phyloP scores from a whole-genome alignment of 768 basidiomycete genomes.

The Boletus subcaerulescens region DNA sequence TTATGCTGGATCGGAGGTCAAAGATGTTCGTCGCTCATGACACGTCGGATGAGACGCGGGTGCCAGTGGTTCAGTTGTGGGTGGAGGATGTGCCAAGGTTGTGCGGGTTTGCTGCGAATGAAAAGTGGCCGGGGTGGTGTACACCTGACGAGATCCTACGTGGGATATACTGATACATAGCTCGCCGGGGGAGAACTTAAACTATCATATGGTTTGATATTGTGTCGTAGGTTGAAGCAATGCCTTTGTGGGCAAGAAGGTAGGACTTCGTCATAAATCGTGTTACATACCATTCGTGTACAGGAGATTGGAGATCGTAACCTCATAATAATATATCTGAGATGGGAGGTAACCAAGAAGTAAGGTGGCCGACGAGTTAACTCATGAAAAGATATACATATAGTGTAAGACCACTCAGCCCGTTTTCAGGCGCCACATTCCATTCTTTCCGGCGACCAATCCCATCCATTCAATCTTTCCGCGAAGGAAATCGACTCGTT shows the following conservation, averaged over 20 bases:
- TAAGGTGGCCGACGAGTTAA: background rate
- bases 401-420: conserved; percentile 18
- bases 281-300: conserved; percentile 2
- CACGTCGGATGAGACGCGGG: background rate
- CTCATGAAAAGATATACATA: background rate
- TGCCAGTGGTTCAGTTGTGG: conserved; percentile 19
- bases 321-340: background rate
- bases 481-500: conserved; percentile 60
- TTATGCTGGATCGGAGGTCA: conserved; percentile 22
- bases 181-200: background rate
- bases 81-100: conserved; percentile 20
- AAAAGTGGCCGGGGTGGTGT: conserved; percentile 22
- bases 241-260: background rate
- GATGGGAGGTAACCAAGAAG: background rate
- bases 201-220: background rate
- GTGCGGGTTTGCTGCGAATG: conserved; percentile 18
- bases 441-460: conserved; percentile 49
- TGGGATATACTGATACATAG: background rate
- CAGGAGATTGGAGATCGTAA: background rate
- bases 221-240: no score
- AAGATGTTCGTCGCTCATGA: conserved; percentile 13
- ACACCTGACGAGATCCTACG: conserved; percentile 9
- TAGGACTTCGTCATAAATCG: background rate
- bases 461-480: conserved; percentile 52
- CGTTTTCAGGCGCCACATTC: conserved; percentile 67